Conservation (phyloP, 73 alveolate species). For the Durusdinium trenchii region DNA sequence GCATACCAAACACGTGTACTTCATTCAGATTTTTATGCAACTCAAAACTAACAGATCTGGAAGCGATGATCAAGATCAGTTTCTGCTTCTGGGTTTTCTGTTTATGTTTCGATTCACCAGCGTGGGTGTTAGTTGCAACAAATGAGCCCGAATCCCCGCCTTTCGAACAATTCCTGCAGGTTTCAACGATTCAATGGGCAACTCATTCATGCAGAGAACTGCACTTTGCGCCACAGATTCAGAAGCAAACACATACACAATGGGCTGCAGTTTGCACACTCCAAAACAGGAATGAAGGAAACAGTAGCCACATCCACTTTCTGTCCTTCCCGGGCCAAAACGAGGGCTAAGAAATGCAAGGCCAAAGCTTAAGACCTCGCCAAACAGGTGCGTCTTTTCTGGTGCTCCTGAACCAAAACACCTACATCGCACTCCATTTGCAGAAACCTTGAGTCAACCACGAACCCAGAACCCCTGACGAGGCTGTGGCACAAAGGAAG, state of each 20-base stretch:
- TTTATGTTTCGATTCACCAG: background rate
- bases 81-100: too few species aligned
- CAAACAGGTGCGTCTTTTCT: too few species aligned
- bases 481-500: conserved; percentile 13
- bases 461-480: background rate
- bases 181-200: too few species aligned
- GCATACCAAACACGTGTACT: background rate
- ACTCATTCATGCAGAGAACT: too few species aligned
- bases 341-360: conserved; percentile 39
- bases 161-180: conserved; percentile 53
- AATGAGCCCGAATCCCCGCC: background rate
- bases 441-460: background rate
- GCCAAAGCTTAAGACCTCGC: conserved; percentile 47
- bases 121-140: background rate
- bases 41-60: background rate
- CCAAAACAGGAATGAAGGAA: too few species aligned
- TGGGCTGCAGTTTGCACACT: too few species aligned
- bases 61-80: too few species aligned
- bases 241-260: too few species aligned
- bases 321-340: background rate
- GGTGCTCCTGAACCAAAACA: too few species aligned
- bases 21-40: too few species aligned
- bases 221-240: too few species aligned
- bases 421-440: background rate
- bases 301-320: too few species aligned